Base-by-base conservation (phyloP, 257 asterid genomes). In the Gentiana straminea region DNA sequence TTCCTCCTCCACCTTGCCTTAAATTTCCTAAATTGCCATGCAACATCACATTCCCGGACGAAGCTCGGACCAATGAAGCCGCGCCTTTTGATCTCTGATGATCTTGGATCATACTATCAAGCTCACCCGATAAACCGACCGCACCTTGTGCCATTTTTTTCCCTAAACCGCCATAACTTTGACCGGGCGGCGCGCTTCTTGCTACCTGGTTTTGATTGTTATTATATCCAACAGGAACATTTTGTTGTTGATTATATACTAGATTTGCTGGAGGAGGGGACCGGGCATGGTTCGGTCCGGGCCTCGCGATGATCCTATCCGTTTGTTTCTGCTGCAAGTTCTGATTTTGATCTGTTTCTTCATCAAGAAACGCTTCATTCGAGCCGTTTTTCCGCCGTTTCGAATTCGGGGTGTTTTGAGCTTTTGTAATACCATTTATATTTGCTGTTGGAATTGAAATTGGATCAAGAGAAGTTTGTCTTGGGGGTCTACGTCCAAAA, bases 11-110 rank as follows among this genome's bases (percentile, higher is more conserved):
- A 6, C 77, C 89, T 63, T 78, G 89, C 57, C 94, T 79, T 60
- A 86, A 54, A 32, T 86, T 86, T 11, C 95, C 95, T 70, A 86
- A 61, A 69, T 74, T 76, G 0, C 84, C 78, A 10, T 36, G 58
- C 65, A 83, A 24, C 94, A 83, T 86, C 9, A 83, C 90, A 35
- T 86, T 86, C 45, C 95, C 60, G 0, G 95, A 86, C 11, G 95
- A 86, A 4, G 95, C 95, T 33, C 95, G 67, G 55, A 86, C 86
- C 53, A 86, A 67, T 1, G 61, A 51, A 7, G 73, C 71, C 1
- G 81, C 71, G 3, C 80, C 83, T 15, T 68, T 80, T 2, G 86
- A 56, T 38, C 63, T 71, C 70, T 84, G 95, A n/a, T 81, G 83
- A 71, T 86, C 94, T 0, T 57, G 51, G 65, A 84, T 81, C 95